A percentile compares a stretch with the other conserved stretches of the same genome.
Evolutionary conservation across 768 basidiomycete species (phyloP).

Genomic region (Boletus sp.): DNA sequence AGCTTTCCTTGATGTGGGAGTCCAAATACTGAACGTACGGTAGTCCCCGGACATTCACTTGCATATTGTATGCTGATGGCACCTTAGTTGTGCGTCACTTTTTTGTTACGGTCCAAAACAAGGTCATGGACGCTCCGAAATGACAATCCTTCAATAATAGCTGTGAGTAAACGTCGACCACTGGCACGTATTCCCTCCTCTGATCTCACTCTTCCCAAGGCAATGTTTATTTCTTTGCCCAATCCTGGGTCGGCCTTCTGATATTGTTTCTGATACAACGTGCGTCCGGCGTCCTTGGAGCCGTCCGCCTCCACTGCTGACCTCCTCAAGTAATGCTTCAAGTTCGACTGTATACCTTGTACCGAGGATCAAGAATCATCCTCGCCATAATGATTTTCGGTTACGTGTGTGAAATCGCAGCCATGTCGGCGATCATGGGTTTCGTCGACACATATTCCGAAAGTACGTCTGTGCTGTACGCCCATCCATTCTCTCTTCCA

Average conservation of each 20-base stretch:
- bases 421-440: not conserved
- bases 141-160: not conserved
- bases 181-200: no score
- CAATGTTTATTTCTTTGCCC: constrained; percentile 5
- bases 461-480: not conserved
- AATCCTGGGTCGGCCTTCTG: constrained; percentile 3
- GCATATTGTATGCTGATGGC: not conserved
- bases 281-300: not conserved
- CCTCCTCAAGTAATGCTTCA: constrained; percentile 14
- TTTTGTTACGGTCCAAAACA: not conserved
- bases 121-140: not conserved
- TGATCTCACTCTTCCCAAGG: constrained; percentile 2
- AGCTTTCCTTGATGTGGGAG: constrained; percentile 15
- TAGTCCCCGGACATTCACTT: not conserved
- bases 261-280: constrained; percentile 6
- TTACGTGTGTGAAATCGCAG: constrained; percentile 13
- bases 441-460: not conserved
- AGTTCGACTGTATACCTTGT: constrained; percentile 14
- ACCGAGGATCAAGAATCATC: constrained; percentile 5
- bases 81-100: constrained; percentile 16
- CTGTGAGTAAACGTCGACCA: constrained; percentile 2
- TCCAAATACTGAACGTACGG: constrained; percentile 9
- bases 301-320: not conserved
- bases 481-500: not conserved
- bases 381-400: constrained; percentile 7